A percentile compares a stretch with the other conserved stretches of the same genome.
Conservation (phyloP, 495 filamentous ascomycete genomes). For the Penicillium desertorum region DNA sequence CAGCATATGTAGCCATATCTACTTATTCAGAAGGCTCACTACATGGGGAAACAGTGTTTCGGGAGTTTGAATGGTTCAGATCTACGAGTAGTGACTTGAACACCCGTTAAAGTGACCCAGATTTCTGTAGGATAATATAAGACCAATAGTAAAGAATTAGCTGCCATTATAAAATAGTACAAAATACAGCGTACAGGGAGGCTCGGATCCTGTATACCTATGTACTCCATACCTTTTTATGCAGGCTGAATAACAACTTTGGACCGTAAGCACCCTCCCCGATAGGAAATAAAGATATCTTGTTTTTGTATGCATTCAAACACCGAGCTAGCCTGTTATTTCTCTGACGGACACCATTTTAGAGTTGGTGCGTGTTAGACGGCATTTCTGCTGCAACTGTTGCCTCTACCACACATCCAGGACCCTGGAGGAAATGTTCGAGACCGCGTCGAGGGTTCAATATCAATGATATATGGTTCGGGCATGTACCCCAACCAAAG, state of each 20-base stretch:
- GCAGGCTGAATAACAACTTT: conserved; percentile 17
- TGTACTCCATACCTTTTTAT: conserved; percentile 12
- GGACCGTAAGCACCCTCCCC: neutral
- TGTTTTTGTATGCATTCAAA: neutral
- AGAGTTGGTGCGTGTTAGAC: neutral
- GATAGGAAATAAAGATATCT: neutral
- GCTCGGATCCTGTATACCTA: neutral
- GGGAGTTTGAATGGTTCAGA: neutral
- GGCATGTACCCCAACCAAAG: neutral
- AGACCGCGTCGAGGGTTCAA: neutral
- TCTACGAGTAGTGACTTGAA: neutral
- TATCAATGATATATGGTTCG: too few relatives aligned
- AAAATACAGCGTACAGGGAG: neutral
- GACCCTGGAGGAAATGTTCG: neutral
- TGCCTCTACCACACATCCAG: neutral
- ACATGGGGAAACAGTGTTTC: neutral
- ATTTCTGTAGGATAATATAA: conserved; percentile 2
- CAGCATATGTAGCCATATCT: neutral
- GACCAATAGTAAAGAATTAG: neutral
- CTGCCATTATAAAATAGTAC: neutral
- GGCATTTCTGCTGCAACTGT: neutral
- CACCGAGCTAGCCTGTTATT: neutral
- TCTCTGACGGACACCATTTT: neutral
- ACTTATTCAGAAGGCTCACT: neutral
- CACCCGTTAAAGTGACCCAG: neutral